Percentiles rank a stretch among this genome's conserved stretches.
phyloP scores from a whole-genome alignment of 257 asterid genomes.

The Voacanga thouarsii region DNA sequence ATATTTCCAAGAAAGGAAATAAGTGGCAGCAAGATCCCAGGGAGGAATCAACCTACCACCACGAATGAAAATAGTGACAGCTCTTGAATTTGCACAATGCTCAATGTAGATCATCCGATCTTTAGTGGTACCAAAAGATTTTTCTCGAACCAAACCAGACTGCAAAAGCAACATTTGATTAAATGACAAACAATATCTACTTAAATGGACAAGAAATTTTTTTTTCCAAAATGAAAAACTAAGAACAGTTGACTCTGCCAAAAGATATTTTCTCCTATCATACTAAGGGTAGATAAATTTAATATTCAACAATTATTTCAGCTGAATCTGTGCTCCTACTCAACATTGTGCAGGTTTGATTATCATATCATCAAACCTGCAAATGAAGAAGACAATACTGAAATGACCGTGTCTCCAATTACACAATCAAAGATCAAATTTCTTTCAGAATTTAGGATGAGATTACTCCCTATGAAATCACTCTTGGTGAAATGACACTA shows the following conservation, averaged over 20 bases:
- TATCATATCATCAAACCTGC: neutral
- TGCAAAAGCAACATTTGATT: constrained; percentile 19
- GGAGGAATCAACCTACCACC: constrained; percentile 64
- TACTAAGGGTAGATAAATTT: neutral
- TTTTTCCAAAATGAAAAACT: neutral
- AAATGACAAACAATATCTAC: neutral
- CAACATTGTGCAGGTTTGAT: neutral
- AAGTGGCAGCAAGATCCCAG: neutral
- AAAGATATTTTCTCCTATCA: neutral
- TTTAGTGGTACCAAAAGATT: constrained; percentile 90
- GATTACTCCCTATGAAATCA: neutral
- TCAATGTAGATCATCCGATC: constrained; percentile 96
- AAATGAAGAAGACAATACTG: neutral
- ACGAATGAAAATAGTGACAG: constrained; percentile 93
- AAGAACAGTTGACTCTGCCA: too few relatives aligned
- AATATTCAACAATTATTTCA: neutral
- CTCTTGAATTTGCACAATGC: constrained; percentile 98
- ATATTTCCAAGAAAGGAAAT: neutral
- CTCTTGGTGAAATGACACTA: neutral
- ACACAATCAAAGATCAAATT: neutral
- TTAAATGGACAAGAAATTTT: neutral
- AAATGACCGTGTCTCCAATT: neutral
- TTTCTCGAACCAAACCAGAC: constrained; percentile 98
- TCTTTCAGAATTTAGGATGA: neutral
- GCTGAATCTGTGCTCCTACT: neutral